phyloP scores from a whole-genome alignment of 2,329 filamentous ascomycete species.

The Talaromyces sp. region DNA sequence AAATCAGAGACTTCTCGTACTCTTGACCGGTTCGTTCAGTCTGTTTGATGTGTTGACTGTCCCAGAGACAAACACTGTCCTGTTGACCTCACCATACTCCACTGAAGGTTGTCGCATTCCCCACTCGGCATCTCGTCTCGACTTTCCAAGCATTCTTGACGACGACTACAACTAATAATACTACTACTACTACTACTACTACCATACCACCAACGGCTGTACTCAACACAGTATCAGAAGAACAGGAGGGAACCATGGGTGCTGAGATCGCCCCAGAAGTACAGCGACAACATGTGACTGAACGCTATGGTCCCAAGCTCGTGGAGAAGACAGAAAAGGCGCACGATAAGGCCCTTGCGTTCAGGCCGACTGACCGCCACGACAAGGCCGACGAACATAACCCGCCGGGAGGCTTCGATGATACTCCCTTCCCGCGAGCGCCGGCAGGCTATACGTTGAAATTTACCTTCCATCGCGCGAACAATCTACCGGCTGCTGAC shows the following conservation, averaged over 20 bases:
- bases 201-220: not conserved
- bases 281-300: conserved; percentile 25
- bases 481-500: conserved; percentile 79
- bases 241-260: not conserved
- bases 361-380: conserved; percentile 21
- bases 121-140: not conserved
- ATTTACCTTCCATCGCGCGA: conserved; percentile 77
- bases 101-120: not conserved
- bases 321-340: conserved; percentile 37
- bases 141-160: not conserved
- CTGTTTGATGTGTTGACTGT: not conserved
- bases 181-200: too few relatives aligned
- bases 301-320: conserved; percentile 38
- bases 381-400: conserved; percentile 23
- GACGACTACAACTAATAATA: too few relatives aligned
- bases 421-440: conserved; percentile 69
- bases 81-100: not conserved
- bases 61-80: not conserved
- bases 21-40: not conserved
- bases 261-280: conserved; percentile 20
- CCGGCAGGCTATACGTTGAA: conserved; percentile 78
- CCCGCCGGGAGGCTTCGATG: conserved; percentile 74
- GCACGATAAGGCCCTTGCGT: conserved; percentile 32
- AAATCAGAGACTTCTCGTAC: not conserved
- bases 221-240: not conserved